Evolutionary conservation across 768 basidiomycete genomes (phyloP).

Genomic region (Suillus tomentosus): DNA sequence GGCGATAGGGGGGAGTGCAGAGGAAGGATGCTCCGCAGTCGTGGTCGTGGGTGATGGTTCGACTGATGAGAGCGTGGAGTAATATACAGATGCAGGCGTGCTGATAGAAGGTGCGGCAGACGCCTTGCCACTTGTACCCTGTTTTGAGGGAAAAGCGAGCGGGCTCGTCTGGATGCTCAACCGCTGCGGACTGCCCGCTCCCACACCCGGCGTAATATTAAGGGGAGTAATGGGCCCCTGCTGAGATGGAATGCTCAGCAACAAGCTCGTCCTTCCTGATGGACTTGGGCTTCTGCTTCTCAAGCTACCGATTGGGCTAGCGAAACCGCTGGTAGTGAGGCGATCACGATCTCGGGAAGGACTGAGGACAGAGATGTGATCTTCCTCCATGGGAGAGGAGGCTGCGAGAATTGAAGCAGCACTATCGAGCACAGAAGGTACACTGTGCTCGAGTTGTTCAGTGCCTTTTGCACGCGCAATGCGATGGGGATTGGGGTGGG

Average conservation of each 20-base stretch:
- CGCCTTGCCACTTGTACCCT: slow-evolving; percentile 19
- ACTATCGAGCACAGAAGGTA: slow-evolving; percentile 83
- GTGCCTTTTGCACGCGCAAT: slow-evolving; percentile 72
- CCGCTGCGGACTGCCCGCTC: slow-evolving; percentile 25
- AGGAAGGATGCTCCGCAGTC: slow-evolving; percentile 31
- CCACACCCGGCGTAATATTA: slow-evolving; percentile 29
- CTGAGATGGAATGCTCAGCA: slow-evolving; percentile 48
- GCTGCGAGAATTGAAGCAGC: slow-evolving; percentile 73
- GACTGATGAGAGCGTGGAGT: slow-evolving; percentile 40
- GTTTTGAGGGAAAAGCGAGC: slow-evolving; percentile 11
- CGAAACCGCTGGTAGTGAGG: slow-evolving; percentile 52
- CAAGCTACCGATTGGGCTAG: slow-evolving; percentile 62
- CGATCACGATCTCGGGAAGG: slow-evolving; percentile 41
- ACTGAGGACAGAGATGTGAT: slow-evolving; percentile 63
- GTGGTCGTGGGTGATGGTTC: slow-evolving; percentile 43
- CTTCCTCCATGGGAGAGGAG: slow-evolving; percentile 46
- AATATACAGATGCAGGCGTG: slow-evolving; percentile 54
- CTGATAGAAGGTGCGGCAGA: slow-evolving; percentile 34
- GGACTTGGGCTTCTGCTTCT: slow-evolving; percentile 74
- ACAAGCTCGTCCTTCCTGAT: slow-evolving; percentile 43
- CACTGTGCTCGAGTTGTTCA: slow-evolving; percentile 74
- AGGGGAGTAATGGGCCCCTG: slow-evolving; percentile 24
- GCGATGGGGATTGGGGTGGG: slow-evolving; percentile 65
- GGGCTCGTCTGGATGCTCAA: slow-evolving; percentile 30
- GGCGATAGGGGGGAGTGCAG: slow-evolving; percentile 23